These are phyloP conservation scores for Neonectria sp. DNA, from an alignment of 2,329 filamentous ascomycete species.

Conservation along the genomic window DNA sequence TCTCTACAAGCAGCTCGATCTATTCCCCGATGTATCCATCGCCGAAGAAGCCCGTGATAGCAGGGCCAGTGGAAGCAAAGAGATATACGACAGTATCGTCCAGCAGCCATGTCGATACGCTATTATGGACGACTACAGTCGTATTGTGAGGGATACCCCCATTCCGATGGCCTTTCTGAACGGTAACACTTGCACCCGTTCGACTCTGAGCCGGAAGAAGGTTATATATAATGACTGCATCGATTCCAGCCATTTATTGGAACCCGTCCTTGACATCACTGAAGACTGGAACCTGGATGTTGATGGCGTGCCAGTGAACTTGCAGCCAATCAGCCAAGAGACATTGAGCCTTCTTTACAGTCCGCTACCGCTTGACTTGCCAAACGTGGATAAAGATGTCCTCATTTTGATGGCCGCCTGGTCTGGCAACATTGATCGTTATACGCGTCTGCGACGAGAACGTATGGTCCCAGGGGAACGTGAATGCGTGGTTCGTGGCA, in stretches of 20 bases:
- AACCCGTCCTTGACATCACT: neutral
- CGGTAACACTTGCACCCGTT: conserved; percentile 27
- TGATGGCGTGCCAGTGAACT: neutral
- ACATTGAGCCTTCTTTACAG: conserved; percentile 12
- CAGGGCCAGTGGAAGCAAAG: conserved; percentile 16
- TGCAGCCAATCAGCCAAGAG: neutral
- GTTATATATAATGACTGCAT: neutral
- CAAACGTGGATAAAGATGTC: conserved; percentile 54
- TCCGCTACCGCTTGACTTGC: conserved; percentile 56
- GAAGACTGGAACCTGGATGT: conserved; percentile 7
- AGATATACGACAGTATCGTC: conserved; percentile 54
- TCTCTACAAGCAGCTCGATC: conserved; percentile 54
- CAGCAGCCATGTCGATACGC: conserved; percentile 41
- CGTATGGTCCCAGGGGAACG: no score
- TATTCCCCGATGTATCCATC: conserved; percentile 57
- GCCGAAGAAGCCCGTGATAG: conserved; percentile 58
- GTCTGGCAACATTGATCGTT: conserved; percentile 57
- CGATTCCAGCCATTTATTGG: no score
- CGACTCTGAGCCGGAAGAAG: conserved; percentile 5
- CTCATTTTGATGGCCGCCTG: conserved; percentile 57
- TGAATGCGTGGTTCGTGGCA: no score
- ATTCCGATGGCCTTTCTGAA: conserved; percentile 28
- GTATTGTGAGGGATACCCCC: conserved; percentile 12
- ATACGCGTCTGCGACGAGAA: conserved; percentile 48
- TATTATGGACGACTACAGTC: conserved; percentile 56